These are phyloP conservation scores for Erodium moschatum DNA, from an alignment of 441 rosid species.

Conservation along the genomic window DNA sequence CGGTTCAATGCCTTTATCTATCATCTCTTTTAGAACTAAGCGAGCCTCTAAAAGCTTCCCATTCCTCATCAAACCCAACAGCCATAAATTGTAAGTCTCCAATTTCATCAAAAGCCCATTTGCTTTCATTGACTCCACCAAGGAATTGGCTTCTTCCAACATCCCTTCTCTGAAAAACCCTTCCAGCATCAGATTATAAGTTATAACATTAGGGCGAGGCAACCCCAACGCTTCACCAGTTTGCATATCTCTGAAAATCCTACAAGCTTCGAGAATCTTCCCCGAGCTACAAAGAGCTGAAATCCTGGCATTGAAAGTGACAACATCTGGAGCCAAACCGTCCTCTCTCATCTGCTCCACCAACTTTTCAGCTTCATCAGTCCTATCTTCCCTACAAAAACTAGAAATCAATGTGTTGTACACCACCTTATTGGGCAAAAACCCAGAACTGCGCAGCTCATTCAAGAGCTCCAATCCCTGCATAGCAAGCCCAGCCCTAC, in stretches of 20 bases:
- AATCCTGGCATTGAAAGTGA: constrained; percentile 79
- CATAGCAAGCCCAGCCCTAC: constrained; percentile 44
- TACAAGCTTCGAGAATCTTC: constrained; percentile 70
- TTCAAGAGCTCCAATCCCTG: constrained; percentile 57
- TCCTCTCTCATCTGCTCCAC: constrained; percentile 69
- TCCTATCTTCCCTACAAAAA: constrained; percentile 69
- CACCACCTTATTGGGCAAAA: constrained; percentile 54
- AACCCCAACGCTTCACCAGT: constrained; percentile 59
- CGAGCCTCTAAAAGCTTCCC: constrained; percentile 65
- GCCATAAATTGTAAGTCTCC: constrained; percentile 75
- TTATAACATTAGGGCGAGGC: constrained; percentile 64
- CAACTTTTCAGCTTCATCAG: constrained; percentile 63
- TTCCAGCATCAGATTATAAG: constrained; percentile 72
- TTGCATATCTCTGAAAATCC: constrained; percentile 90
- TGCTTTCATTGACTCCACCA: constrained; percentile 51
- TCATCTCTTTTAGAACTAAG: constrained; percentile 56
- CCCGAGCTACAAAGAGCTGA: constrained; percentile 70
- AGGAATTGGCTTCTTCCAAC: constrained; percentile 68
- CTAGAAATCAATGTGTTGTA: constrained; percentile 71
- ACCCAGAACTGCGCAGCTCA: constrained; percentile 44
- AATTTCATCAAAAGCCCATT: constrained; percentile 36
- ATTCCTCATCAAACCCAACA: constrained; percentile 62
- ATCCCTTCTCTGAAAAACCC: constrained; percentile 77
- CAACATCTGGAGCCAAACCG: constrained; percentile 66
- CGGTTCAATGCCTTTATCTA: constrained; percentile 43